These are phyloP conservation scores for Cyberlindnera xylosilytica DNA, from an alignment of 805 yeast species.

Conservation along the genomic window DNA sequence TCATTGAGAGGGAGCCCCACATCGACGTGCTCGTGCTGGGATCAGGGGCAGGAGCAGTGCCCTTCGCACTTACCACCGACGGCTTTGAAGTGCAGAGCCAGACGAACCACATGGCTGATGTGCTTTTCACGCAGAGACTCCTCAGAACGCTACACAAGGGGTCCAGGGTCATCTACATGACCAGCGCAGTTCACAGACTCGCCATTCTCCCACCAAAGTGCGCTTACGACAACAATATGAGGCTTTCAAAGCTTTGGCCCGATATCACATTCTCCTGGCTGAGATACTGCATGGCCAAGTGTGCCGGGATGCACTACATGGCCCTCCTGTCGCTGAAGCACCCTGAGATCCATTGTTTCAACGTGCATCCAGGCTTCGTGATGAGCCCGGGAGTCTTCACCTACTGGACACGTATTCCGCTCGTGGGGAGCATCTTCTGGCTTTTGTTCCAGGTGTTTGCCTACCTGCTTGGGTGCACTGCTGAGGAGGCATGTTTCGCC, in stretches of 20 bases:
- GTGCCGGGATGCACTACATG: conserved; percentile 72
- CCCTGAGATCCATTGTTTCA: conserved; percentile 59
- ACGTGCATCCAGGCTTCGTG: conserved; percentile 86
- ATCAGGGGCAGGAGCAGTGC: conserved; percentile 81
- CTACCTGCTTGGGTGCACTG: conserved; percentile 63
- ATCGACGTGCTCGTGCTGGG: conserved; percentile 68
- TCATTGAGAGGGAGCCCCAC: conserved; percentile 42
- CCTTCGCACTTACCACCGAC: conserved; percentile 59
- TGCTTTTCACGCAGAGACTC: conserved; percentile 60
- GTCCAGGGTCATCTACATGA: conserved; percentile 44
- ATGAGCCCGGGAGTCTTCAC: conserved; percentile 74
- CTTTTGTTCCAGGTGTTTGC: conserved; percentile 67
- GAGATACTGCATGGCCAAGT: conserved; percentile 73
- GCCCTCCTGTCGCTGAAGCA: conserved; percentile 60
- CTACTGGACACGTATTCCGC: conserved; percentile 74
- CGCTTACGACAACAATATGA: conserved; percentile 29
- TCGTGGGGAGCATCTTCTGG: conserved; percentile 76
- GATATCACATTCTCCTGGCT: conserved; percentile 72
- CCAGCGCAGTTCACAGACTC: conserved; percentile 58
- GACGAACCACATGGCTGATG: conserved; percentile 74
- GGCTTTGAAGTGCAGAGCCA: conserved; percentile 79
- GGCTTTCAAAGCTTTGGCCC: conserved; percentile 46
- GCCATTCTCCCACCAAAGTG: conserved; percentile 35
- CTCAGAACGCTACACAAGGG: conserved; percentile 37
- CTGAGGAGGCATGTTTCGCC: conserved; percentile 68